Conservation (phyloP, 257 asterid species). For the Voacanga thouarsii region DNA sequence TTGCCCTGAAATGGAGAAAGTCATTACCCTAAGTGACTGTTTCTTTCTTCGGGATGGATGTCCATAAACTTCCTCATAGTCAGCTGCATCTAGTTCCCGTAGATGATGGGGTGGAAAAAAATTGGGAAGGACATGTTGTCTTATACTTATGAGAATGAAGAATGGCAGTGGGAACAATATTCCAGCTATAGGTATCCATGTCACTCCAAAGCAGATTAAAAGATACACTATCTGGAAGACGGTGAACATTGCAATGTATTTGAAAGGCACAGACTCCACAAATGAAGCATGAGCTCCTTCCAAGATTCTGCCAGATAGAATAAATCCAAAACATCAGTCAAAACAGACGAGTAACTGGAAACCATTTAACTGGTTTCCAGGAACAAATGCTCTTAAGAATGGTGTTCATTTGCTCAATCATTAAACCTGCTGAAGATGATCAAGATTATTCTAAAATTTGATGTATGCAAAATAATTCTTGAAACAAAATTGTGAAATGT, state of each 20-base stretch:
- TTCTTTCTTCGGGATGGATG: slow-evolving; percentile 40
- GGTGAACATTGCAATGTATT: slow-evolving; percentile 65
- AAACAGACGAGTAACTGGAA: neutral
- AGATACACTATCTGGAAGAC: slow-evolving; percentile 58
- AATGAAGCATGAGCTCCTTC: slow-evolving; percentile 74
- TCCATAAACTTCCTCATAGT: slow-evolving; percentile 75
- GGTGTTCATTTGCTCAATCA: too few relatives aligned
- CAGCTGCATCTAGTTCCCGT: slow-evolving; percentile 75
- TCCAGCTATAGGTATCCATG: slow-evolving; percentile 95
- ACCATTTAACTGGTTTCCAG: neutral
- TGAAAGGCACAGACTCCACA: slow-evolving; percentile 85
- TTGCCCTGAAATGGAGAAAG: neutral
- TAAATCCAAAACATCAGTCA: neutral
- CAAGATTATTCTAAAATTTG: too few relatives aligned
- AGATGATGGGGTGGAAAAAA: slow-evolving; percentile 55
- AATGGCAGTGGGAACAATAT: slow-evolving; percentile 78
- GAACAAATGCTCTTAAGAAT: too few relatives aligned
- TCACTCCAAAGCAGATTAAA: slow-evolving; percentile 70
- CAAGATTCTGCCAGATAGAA: slow-evolving; percentile 47
- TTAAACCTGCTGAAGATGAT: neutral
- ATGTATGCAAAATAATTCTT: too few relatives aligned
- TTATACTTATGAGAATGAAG: slow-evolving; percentile 62
- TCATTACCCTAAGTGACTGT: slow-evolving; percentile 38
- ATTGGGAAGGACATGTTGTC: slow-evolving; percentile 79
- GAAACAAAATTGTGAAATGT: neutral